A percentile compares a stretch with the other conserved stretches of the same genome.
phyloP scores from a whole-genome alignment of 1,139 yeast species.

The Komagataea norvegica region DNA sequence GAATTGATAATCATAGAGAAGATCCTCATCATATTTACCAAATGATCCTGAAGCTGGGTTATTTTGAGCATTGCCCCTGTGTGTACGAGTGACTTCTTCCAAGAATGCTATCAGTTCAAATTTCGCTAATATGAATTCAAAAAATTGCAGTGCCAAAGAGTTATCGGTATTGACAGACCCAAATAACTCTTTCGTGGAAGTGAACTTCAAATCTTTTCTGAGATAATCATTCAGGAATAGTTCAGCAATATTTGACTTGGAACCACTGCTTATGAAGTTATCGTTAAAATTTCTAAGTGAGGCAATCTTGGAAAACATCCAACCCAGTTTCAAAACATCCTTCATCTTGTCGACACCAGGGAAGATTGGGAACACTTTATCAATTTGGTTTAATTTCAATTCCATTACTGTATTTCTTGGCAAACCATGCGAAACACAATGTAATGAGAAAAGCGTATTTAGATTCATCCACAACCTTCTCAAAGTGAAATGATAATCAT shows the following conservation, averaged over 20 bases:
- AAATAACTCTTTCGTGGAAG: background rate
- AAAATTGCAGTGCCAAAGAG: conserved; percentile 22
- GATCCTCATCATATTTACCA: conserved; percentile 33
- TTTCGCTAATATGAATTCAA: conserved; percentile 30
- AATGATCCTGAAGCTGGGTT: too few species aligned
- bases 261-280: background rate
- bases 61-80: too few species aligned
- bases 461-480: conserved; percentile 48
- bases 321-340: conserved; percentile 25
- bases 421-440: conserved; percentile 53
- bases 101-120: conserved; percentile 33
- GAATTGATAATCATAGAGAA: conserved; percentile 42
- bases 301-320: conserved; percentile 18
- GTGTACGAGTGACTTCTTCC: conserved; percentile 26
- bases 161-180: conserved; percentile 11
- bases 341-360: conserved; percentile 20
- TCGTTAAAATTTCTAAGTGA: conserved; percentile 4
- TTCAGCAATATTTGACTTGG: background rate
- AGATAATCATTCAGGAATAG: conserved; percentile 5
- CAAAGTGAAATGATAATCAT: conserved; percentile 39
- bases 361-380: conserved; percentile 23
- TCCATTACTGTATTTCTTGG: conserved; percentile 38
- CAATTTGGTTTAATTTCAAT: conserved; percentile 20
- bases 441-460: conserved; percentile 49
- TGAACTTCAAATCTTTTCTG: conserved; percentile 4